Evolutionary conservation across 768 basidiomycete genomes (phyloP), one percentile per base, ranked within the genome.

Genomic region (Agaricus sinodeliciosus): DNA sequence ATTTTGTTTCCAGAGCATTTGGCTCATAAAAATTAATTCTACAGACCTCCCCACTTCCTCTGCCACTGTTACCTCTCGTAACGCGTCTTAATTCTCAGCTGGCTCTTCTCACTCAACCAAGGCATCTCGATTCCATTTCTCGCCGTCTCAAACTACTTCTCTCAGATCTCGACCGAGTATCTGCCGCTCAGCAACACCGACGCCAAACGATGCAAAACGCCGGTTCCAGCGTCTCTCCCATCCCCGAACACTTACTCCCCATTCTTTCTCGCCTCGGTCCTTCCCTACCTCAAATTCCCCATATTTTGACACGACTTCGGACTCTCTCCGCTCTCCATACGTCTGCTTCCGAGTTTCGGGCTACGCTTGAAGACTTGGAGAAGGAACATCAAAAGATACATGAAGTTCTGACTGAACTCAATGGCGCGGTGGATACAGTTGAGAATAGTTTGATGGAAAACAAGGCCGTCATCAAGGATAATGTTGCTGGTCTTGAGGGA

Each of bases 111-210:
- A 90, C 95, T 0, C 94, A 97, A 70, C 95, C 96, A 0, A 84
- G 94, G 13, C 94, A 98, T 63, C 85, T 98, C 46, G 96, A 99
- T 67, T 89, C 92, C 9, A 88, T 97, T 57, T 94, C 94, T 1
- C 82, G 95, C 4, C 85, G 95, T 4, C 79, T 98, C 56, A 99
- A 98, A 62, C 73, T 97, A 7, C 79, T 98, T 15, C 76, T 95
- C 12, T 86, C 93, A 0, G 96, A 99, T 67, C 79, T 99, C 47
- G 95, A 98, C 46, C 85, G 94, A 27, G 79, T 81, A 3, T 82
- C 85, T 31, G 75, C 70, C 11, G 70, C 75, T 13, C 81, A 74
- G 63, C 73, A 72, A 39, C 77, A 71, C 59, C 72, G 72, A 22
- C 72, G 73, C 9, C 71, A 77, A 46, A 65, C 71, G 1, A 75